phyloP scores from a whole-genome alignment of 1,284 basidiomycete genomes.

The Cutaneotrichosporon dermatis region DNA sequence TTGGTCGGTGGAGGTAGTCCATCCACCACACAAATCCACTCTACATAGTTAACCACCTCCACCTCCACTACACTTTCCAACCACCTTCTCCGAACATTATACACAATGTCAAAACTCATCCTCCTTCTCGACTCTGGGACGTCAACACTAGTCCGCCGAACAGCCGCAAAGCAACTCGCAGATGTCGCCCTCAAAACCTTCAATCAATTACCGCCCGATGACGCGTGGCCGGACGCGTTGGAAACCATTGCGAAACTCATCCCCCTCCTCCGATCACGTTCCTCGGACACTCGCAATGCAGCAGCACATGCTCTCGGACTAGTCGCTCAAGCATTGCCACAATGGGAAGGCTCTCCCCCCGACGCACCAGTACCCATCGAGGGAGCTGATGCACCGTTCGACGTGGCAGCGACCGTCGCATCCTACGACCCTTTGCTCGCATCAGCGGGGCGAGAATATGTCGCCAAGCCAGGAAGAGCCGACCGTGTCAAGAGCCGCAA shows the following conservation, averaged over 20 bases:
- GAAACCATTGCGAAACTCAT: constrained; percentile 44
- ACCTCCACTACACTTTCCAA: not conserved
- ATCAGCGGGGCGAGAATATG: constrained; percentile 44
- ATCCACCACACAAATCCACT: not conserved
- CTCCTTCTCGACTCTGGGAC: constrained; percentile 49
- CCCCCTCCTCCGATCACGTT: constrained; percentile 42
- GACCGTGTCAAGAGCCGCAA: constrained; percentile 42
- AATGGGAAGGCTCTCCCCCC: constrained; percentile 7
- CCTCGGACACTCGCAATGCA: constrained; percentile 47
- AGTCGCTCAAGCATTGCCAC: constrained; percentile 27
- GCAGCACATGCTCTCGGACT: constrained; percentile 44
- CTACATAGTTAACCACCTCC: not conserved
- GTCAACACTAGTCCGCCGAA: constrained; percentile 43
- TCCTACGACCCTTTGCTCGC: constrained; percentile 32
- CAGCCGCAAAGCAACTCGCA: constrained; percentile 48
- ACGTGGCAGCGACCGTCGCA: constrained; percentile 24
- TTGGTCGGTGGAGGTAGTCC: constrained; percentile 6
- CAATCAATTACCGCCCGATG: constrained; percentile 27
- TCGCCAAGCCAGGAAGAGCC: constrained; percentile 34
- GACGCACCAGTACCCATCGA: constrained; percentile 17
- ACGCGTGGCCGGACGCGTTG: constrained; percentile 47
- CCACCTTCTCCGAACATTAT: not conserved
- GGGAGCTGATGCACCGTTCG: constrained; percentile 18
- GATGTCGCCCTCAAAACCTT: constrained; percentile 44
- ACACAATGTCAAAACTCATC: constrained; percentile 40